Conservation (phyloP, 306 rosid genomes). For the Boehmeria nivea region DNA sequence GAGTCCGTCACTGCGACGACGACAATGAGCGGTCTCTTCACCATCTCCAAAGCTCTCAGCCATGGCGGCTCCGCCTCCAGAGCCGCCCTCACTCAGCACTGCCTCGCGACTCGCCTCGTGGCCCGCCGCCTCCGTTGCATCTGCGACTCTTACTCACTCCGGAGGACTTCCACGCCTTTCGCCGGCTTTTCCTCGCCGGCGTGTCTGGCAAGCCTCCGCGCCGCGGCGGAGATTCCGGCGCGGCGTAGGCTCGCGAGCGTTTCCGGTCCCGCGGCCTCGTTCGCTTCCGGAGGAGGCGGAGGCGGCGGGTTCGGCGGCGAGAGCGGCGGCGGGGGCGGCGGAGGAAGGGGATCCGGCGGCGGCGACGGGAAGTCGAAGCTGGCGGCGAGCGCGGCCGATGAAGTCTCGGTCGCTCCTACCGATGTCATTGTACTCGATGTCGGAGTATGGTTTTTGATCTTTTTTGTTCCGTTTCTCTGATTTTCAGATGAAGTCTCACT, state of each 20-base stretch:
- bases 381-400: constrained; percentile 47
- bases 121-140: constrained; percentile 35
- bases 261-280: constrained; percentile 52
- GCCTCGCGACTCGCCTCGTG: constrained; percentile 25
- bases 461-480: background rate
- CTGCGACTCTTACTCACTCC: constrained; percentile 16
- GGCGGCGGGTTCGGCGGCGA: constrained; percentile 44
- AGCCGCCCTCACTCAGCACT: constrained; percentile 17
- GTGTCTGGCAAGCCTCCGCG: constrained; percentile 28
- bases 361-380: constrained; percentile 43
- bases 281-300: constrained; percentile 62
- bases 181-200: constrained; percentile 8
- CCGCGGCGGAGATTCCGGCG: constrained; percentile 17
- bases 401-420: constrained; percentile 40
- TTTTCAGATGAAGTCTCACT: background rate
- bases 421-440: constrained; percentile 88
- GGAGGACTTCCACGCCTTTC: constrained; percentile 13
- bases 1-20: constrained; percentile 50
- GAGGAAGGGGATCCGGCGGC: constrained; percentile 44
- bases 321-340: constrained; percentile 31
- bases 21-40: constrained; percentile 34
- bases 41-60: constrained; percentile 45
- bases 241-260: constrained; percentile 40
- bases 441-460: constrained; percentile 44
- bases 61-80: constrained; percentile 14